Conservation (phyloP, 768 basidiomycete genomes). For the Psilocybe sp. region DNA sequence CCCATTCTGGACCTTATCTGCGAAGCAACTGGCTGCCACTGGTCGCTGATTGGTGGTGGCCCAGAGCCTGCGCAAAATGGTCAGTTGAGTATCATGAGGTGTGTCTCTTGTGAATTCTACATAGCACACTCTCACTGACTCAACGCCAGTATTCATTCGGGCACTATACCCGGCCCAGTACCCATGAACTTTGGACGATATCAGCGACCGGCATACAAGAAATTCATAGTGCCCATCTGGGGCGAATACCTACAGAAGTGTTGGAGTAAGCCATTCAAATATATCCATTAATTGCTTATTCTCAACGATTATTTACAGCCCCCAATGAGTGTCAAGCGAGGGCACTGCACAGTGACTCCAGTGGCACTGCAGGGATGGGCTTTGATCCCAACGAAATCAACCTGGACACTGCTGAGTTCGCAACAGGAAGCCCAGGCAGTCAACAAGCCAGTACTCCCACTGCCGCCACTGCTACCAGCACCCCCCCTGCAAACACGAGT, state of each 20-base stretch:
- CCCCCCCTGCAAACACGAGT: no score
- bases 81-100: neutral
- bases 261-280: slow-evolving; percentile 8
- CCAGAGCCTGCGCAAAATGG: slow-evolving; percentile 5
- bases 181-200: slow-evolving; percentile 15
- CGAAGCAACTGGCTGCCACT: slow-evolving; percentile 12
- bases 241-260: slow-evolving; percentile 10
- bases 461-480: no score
- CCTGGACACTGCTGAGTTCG: neutral
- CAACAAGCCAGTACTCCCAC: no score
- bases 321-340: slow-evolving; percentile 8
- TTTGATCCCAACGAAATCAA: neutral
- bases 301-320: slow-evolving; percentile 6
- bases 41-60: slow-evolving; percentile 10
- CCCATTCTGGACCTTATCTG: slow-evolving; percentile 11
- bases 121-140: no score
- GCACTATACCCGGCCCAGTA: slow-evolving; percentile 9
- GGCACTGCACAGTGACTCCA: slow-evolving; percentile 2
- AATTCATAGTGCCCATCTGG: slow-evolving; percentile 9
- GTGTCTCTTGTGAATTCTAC: neutral
- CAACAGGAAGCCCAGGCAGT: no score
- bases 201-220: slow-evolving; percentile 5
- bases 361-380: neutral
- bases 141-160: slow-evolving; percentile 17
- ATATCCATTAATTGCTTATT: neutral